Evolutionary conservation across 495 filamentous ascomycete genomes (phyloP).

Genomic region (Talaromyces proteolyticus): DNA sequence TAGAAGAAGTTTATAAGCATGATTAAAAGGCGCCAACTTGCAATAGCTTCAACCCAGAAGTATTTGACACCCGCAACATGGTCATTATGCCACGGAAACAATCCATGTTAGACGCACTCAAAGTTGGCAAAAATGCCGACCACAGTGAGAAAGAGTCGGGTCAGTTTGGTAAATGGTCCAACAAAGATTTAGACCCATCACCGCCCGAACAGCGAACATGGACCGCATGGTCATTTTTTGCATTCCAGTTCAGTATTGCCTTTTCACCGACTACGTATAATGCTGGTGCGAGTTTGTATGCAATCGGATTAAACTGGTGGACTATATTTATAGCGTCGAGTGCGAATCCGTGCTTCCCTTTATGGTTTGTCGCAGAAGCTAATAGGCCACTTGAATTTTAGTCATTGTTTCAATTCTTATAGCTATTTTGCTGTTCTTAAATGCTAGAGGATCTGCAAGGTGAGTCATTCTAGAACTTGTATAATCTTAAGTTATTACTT

Average conservation of each 20-base stretch:
- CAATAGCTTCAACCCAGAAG: neutral
- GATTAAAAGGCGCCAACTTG: neutral
- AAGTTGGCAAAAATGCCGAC: neutral
- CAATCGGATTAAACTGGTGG: conserved; percentile 6
- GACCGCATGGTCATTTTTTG: conserved; percentile 3
- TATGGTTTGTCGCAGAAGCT: no score
- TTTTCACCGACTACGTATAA: conserved; percentile 5
- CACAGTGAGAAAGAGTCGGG: neutral
- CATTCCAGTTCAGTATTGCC: conserved; percentile 4
- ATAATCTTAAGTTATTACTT: neutral
- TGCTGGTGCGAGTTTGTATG: conserved; percentile 1
- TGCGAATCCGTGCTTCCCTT: no score
- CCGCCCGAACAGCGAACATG: neutral
- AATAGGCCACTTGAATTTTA: no score
- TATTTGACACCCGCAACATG: neutral
- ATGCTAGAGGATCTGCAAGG: neutral
- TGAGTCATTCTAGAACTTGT: neutral
- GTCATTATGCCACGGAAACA: neutral
- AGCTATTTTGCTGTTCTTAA: conserved; percentile 1
- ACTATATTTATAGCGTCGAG: conserved; percentile 6
- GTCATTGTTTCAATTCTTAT: conserved; percentile 4
- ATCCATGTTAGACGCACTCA: neutral
- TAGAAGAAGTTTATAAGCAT: no score
- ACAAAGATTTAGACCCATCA: conserved; percentile 5
- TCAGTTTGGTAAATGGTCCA: conserved; percentile 5